These are phyloP conservation scores for Nicotiana knightiana DNA, from an alignment of 257 asterid genomes.

Conservation along the genomic window DNA sequence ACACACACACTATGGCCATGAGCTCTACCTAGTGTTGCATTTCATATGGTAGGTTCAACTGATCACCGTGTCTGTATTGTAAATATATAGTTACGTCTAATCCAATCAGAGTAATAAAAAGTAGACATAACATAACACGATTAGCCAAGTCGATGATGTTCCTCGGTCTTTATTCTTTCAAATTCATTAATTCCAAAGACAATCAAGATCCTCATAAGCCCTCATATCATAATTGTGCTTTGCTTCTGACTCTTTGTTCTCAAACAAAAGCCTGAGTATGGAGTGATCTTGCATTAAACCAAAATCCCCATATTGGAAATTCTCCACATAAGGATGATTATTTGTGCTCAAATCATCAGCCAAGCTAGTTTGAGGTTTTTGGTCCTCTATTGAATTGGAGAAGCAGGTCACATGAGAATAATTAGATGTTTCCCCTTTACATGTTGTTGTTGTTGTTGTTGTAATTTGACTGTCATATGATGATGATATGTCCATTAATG, in stretches of 20 bases:
- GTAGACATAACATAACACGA: too few relatives aligned
- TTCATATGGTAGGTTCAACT: too few relatives aligned
- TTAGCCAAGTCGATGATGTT: too few relatives aligned
- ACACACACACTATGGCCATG: not conserved
- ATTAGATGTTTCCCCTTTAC: slow-evolving; percentile 13
- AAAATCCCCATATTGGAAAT: slow-evolving; percentile 17
- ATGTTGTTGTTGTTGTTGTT: not conserved
- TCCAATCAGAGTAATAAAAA: too few relatives aligned
- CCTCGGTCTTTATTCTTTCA: not conserved
- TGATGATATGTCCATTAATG: slow-evolving; percentile 36
- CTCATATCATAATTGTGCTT: slow-evolving; percentile 10
- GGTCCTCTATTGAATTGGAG: slow-evolving; percentile 46
- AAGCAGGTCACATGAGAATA: slow-evolving; percentile 47
- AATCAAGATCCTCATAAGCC: slow-evolving; percentile 27
- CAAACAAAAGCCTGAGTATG: slow-evolving; percentile 28
- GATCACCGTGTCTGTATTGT: too few relatives aligned
- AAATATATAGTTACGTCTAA: too few relatives aligned
- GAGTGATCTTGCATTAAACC: slow-evolving; percentile 41
- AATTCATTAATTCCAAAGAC: slow-evolving; percentile 36
- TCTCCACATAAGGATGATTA: slow-evolving; percentile 18
- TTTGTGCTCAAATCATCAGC: slow-evolving; percentile 21
- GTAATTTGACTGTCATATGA: slow-evolving; percentile 19
- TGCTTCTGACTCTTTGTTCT: slow-evolving; percentile 15
- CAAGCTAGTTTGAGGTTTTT: slow-evolving; percentile 19
- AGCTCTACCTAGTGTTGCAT: too few relatives aligned